phyloP scores from a whole-genome alignment of 2,329 filamentous ascomycete genomes.

The Fusarium poae region DNA sequence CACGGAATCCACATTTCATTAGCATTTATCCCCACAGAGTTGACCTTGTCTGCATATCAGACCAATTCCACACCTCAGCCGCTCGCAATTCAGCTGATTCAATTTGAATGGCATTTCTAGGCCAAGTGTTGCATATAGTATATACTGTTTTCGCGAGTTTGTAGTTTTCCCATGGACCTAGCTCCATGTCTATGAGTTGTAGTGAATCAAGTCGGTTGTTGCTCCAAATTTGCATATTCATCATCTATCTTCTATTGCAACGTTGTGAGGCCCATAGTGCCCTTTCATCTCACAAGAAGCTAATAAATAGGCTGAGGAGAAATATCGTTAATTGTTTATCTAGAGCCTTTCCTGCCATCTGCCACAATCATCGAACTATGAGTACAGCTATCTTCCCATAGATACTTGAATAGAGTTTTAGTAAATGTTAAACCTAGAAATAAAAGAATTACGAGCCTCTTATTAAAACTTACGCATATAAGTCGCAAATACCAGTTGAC shows the following conservation, averaged over 20 bases:
- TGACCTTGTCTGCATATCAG: constrained; percentile 27
- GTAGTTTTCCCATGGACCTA: too few relatives aligned
- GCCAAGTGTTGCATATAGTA: neutral
- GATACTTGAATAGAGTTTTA: too few relatives aligned
- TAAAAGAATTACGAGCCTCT: neutral
- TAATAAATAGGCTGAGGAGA: neutral
- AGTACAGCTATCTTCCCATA: too few relatives aligned
- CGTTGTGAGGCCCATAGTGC: neutral
- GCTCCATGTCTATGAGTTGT: too few relatives aligned
- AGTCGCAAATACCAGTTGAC: neutral
- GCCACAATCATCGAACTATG: neutral
- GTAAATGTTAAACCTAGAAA: neutral
- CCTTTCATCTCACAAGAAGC: neutral
- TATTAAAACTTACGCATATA: neutral
- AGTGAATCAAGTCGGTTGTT: neutral
- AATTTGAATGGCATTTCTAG: neutral
- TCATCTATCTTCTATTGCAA: neutral
- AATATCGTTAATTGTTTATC: neutral
- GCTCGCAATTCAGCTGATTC: neutral
- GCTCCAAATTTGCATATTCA: neutral
- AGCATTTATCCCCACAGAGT: constrained; percentile 3
- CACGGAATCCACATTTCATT: constrained; percentile 22
- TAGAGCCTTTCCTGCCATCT: neutral
- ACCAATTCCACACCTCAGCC: constrained; percentile 23
- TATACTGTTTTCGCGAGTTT: too few relatives aligned